Evolutionary conservation across 306 rosid species (phyloP), one percentile per base, ranked within the genome.

Genomic region (Acmispon strigosus): DNA sequence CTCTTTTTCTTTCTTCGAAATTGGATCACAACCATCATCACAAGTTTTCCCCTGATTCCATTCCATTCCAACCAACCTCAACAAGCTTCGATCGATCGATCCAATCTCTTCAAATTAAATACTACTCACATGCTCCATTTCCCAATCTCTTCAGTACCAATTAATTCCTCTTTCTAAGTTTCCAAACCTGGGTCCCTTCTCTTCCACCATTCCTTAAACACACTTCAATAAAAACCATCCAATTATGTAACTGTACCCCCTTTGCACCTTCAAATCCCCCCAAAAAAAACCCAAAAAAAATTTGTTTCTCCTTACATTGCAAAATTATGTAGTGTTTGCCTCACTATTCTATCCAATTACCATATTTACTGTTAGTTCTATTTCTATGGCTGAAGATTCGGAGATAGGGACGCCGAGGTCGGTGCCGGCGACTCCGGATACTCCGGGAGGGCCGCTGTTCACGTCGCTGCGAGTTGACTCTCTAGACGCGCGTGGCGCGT

Each of bases 401-500:
- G 99, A 89, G 65, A 24, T 44, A 0, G 94, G 80, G 17, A 87
- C 92, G 0, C 97, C 96, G 53, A 71, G 87, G 65, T 78, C 95
- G 42, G 75, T 90, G 20, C 99, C 97, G 3, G 84, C 87, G 11
- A 90, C 98, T 0, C 98, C 96, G 8, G 95, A 81, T 0, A 84
- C 87, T 0, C 87, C 87, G 17, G 84, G 79, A 69, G 84, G 79
- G 6, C 97, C 97, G 4, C 80, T 94, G 42, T 86, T 94, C 62
- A 19, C 91, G n/a, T 69, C 90, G 12, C 66, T 79, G 20, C 80
- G 86, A 24, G 86, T 94, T 51, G 97, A 94, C 70, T 94, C 99
- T 0, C 61, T 87, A 32, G 86, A 89, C 42, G 91, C 88, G 29
- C 86, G 96, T 10, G 86, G 86, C 64, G 37, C 8, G 8, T 87